A percentile compares a stretch with the other conserved stretches of the same genome.
phyloP scores from a whole-genome alignment of 129 eudicot species.

The Centrapalus pauciflorus region DNA sequence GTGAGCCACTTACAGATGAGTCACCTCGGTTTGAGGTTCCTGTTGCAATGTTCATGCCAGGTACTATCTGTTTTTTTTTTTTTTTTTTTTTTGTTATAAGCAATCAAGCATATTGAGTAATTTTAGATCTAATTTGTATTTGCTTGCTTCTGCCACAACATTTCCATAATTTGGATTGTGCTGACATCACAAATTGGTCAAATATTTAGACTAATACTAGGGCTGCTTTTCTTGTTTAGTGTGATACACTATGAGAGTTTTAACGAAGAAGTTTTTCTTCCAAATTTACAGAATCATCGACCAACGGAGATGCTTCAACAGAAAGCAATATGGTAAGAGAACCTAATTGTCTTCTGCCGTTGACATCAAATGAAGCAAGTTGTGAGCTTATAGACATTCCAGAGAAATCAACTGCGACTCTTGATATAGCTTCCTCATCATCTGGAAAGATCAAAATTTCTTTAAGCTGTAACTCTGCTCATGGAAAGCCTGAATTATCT shows the following conservation, averaged over 20 bases:
- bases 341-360: not conserved
- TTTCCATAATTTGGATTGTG: not conserved
- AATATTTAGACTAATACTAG: too few relatives aligned
- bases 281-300: conserved; percentile 23
- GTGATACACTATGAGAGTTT: too few relatives aligned
- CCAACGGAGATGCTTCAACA: conserved; percentile 19
- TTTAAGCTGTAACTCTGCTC: conserved; percentile 34
- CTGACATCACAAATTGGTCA: too few relatives aligned
- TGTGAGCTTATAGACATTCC: conserved; percentile 6
- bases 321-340: conserved; percentile 9
- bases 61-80: conserved; percentile 19
- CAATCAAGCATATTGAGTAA: not conserved
- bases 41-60: conserved; percentile 38
- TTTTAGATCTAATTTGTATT: not conserved
- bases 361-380: conserved; percentile 15
- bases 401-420: conserved; percentile 18
- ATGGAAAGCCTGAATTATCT: conserved; percentile 26
- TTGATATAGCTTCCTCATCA: conserved; percentile 64
- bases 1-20: conserved; percentile 49
- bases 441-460: conserved; percentile 64
- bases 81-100: not conserved
- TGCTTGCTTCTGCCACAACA: not conserved
- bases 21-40: conserved; percentile 34
- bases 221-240: too few relatives aligned
- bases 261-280: not conserved